Percentiles rank a stretch among this genome's conserved stretches.
Evolutionary conservation across 352 stramenopile species (phyloP).

Genomic region (Globisporangium acanthophoron): DNA sequence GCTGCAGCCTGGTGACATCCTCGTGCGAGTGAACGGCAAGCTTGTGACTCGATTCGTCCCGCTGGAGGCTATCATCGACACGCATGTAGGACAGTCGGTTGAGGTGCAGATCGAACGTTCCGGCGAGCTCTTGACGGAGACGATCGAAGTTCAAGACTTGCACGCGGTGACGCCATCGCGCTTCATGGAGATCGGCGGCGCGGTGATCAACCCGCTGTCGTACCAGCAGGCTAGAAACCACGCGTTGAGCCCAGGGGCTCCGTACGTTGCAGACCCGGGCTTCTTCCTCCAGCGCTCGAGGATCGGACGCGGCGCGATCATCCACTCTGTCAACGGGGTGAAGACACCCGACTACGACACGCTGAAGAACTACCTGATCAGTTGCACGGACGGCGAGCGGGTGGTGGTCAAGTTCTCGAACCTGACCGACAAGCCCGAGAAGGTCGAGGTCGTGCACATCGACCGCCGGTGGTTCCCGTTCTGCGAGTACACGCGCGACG

Average conservation of each 20-base stretch:
- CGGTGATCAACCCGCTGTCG: constrained; percentile 86
- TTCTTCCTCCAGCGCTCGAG: constrained; percentile 89
- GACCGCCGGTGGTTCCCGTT: constrained; percentile 91
- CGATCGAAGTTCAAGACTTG: constrained; percentile 77
- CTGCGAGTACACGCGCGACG: constrained; percentile 73
- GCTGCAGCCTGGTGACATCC: constrained; percentile 86
- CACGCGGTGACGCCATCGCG: constrained; percentile 78
- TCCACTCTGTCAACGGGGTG: constrained; percentile 83
- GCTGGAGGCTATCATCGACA: constrained; percentile 78
- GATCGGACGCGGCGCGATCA: constrained; percentile 78
- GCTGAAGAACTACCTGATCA: constrained; percentile 71
- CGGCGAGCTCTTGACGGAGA: constrained; percentile 51
- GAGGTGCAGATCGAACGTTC: constrained; percentile 82
- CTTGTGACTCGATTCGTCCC: constrained; percentile 86
- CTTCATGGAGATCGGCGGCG: constrained; percentile 85
- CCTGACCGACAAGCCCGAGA: constrained; percentile 68
- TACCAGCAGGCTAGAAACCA: constrained; percentile 90
- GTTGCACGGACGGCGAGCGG: constrained; percentile 72
- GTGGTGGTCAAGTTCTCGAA: constrained; percentile 85
- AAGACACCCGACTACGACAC: constrained; percentile 83
- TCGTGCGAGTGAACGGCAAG: constrained; percentile 78
- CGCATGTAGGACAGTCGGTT: constrained; percentile 61
- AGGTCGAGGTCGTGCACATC: constrained; percentile 83
- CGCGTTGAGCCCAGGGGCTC: constrained; percentile 50
- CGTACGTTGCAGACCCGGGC: constrained; percentile 83